A percentile compares a stretch with the other conserved stretches of the same genome.
Conservation (phyloP, 352 stramenopile genomes). For the Phytophthora europaea region DNA sequence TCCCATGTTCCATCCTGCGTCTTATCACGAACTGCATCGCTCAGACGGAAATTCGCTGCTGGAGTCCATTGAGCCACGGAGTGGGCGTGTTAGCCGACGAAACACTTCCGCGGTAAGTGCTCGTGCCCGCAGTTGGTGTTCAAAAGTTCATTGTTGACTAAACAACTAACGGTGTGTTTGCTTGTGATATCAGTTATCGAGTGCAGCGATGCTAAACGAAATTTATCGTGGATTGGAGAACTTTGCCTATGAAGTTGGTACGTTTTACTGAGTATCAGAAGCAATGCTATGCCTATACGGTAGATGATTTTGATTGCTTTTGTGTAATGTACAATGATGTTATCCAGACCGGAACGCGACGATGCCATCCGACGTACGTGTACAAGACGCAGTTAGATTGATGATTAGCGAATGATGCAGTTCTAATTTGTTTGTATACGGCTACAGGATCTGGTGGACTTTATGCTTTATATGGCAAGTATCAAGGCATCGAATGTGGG, state of each 20-base stretch:
- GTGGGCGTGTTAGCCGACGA: slow-evolving; percentile 26
- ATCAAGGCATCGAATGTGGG: slow-evolving; percentile 66
- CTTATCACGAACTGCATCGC: slow-evolving; percentile 54
- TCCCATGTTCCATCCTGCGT: slow-evolving; percentile 30
- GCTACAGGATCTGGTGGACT: slow-evolving; percentile 75
- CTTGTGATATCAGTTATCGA: slow-evolving; percentile 25
- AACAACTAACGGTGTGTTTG: background rate
- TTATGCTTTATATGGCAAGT: slow-evolving; percentile 71
- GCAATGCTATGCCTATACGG: background rate
- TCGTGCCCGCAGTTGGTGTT: background rate
- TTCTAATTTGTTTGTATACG: slow-evolving; percentile 14
- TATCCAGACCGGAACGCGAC: slow-evolving; percentile 49
- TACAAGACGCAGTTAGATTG: slow-evolving; percentile 4
- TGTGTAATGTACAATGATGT: slow-evolving; percentile 9
- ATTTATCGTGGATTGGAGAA: slow-evolving; percentile 63
- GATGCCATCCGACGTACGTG: slow-evolving; percentile 68
- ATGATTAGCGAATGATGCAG: background rate
- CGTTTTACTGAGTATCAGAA: slow-evolving; percentile 1
- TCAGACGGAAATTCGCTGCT: slow-evolving; percentile 50
- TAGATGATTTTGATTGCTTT: slow-evolving; percentile 10
- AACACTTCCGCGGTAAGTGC: slow-evolving; percentile 34
- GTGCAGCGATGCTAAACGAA: slow-evolving; percentile 33
- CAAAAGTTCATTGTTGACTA: background rate
- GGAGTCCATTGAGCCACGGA: slow-evolving; percentile 57
- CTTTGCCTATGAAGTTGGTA: slow-evolving; percentile 51